Percentiles rank a stretch among this genome's conserved stretches.
phyloP scores from a whole-genome alignment of 495 filamentous ascomycete genomes.

The Amphirosellinia nigrospora region DNA sequence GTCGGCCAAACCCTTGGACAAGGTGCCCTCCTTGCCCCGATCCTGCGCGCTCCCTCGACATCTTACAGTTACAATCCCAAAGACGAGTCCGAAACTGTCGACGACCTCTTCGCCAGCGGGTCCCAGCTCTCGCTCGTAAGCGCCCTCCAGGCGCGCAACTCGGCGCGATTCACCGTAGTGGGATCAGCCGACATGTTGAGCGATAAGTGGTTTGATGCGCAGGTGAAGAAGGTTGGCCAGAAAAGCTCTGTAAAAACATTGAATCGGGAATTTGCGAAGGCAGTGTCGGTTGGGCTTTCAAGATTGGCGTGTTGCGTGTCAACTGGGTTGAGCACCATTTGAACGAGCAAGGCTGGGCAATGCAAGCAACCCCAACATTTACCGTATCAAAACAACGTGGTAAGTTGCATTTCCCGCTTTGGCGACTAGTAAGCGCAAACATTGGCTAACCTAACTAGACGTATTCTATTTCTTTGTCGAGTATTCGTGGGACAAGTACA shows the following conservation, averaged over 20 bases:
- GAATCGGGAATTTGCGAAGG: constrained; percentile 86
- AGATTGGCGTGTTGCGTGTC: constrained; percentile 87
- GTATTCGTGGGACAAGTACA: constrained; percentile 70
- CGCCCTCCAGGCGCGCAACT: constrained; percentile 88
- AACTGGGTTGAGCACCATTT: constrained; percentile 83
- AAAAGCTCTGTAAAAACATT: constrained; percentile 65
- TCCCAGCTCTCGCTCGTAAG: constrained; percentile 81
- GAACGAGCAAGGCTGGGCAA: constrained; percentile 59
- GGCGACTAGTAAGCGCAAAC: neutral
- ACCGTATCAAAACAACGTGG: constrained; percentile 97
- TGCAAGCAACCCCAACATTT: constrained; percentile 81
- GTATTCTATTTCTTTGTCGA: constrained; percentile 88
- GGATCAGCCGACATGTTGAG: constrained; percentile 86
- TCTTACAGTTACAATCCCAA: constrained; percentile 95
- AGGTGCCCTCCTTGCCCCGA: constrained; percentile 75
- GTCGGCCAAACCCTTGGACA: constrained; percentile 82
- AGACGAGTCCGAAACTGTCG: constrained; percentile 72
- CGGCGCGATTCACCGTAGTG: constrained; percentile 85
- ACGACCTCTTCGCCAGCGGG: constrained; percentile 83
- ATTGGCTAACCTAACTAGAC: constrained; percentile 57
- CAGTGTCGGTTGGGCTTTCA: constrained; percentile 93
- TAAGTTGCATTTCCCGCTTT: constrained; percentile 55
- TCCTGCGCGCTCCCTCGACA: constrained; percentile 79
- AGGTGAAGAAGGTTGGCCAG: constrained; percentile 67
- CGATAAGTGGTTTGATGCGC: constrained; percentile 87